phyloP scores from a whole-genome alignment of 1,284 basidiomycete species.

The Cryptococcus deneoformans region DNA sequence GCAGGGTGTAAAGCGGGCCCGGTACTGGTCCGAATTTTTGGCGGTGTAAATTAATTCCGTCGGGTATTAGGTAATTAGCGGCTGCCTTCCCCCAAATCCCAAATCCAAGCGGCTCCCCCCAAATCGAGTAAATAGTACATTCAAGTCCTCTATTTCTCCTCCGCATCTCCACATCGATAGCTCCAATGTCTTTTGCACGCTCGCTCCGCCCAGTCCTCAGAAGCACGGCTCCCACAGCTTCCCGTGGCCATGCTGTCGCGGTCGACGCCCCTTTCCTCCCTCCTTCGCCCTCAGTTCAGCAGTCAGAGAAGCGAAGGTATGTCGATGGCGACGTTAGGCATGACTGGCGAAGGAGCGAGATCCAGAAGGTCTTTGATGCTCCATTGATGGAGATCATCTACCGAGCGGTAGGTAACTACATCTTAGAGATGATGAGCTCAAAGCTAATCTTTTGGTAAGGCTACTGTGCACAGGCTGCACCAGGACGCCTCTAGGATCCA shows the following conservation, averaged over 20 bases:
- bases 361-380: slow-evolving; percentile 54
- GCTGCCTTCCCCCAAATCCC: too few species aligned
- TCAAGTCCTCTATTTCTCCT: neutral
- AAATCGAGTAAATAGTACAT: neutral
- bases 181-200: slow-evolving; percentile 3
- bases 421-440: too few species aligned
- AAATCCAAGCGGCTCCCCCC: neutral
- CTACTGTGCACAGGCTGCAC: slow-evolving; percentile 72
- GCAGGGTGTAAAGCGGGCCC: too few species aligned
- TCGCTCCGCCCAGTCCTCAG: slow-evolving; percentile 4
- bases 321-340: slow-evolving; percentile 36
- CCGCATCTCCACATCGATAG: neutral
- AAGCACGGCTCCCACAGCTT: neutral
- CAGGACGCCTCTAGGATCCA: slow-evolving; percentile 90
- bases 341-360: slow-evolving; percentile 51
- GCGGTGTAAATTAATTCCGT: too few species aligned
- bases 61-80: too few species aligned
- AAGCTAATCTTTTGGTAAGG: slow-evolving; percentile 27
- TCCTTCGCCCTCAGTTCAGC: slow-evolving; percentile 9
- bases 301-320: slow-evolving; percentile 7
- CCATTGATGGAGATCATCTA: slow-evolving; percentile 85
- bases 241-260: slow-evolving; percentile 36
- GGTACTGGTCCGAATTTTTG: too few species aligned
- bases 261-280: slow-evolving; percentile 29
- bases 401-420: slow-evolving; percentile 59